Evolutionary conservation across 768 basidiomycete genomes (phyloP), one percentile per base, ranked within the genome.

Genomic region (Cubamyces lactineus): DNA sequence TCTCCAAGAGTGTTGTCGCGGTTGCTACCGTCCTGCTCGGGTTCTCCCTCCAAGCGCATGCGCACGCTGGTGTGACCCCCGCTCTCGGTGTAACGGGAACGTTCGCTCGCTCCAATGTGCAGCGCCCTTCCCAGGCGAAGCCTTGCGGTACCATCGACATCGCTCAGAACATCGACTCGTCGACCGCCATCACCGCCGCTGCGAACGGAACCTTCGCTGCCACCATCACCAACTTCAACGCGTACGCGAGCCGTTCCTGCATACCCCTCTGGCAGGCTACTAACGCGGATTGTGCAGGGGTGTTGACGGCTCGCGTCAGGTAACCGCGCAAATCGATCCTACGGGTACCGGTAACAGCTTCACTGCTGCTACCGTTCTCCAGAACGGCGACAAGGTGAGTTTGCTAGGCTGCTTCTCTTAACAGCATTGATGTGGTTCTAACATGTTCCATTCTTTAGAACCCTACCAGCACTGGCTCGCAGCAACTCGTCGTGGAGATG

Each of bases 381-480:
- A 69, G 60, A 85, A 86, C 63, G 84, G 84, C 41, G 71, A 76
- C 53, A 69, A 72, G n/a, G 83, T 83, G 62, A 68, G 80, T 75
- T 9, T 16, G 15, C 30, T 17, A 21, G 4, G 34, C 34, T 6
- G 34, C 11, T 34, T 11, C 5, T 34, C 5, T 34, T 4, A 11
- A 34, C 34, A 11, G 5, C 5, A 1, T 1, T 5, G 34, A 11
- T 11, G 11, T 34, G 34, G 34, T 1, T 11, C 34, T 34, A 11
- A 34, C 34, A 6, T 9, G 34, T 11, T 34, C 34, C 5, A 5
- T 3, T 1, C 8, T 19, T 1, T 66, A 83, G 83, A 70, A 69
- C 16, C 83, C 84, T 13, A 70, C 59, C 5, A 60, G 34, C 17
- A 67, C 71, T 17, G 76, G 77, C 38, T 76, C 80, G 28, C 74